Percentiles rank a stretch among this genome's conserved stretches.
phyloP scores from a whole-genome alignment of 2,329 filamentous ascomycete genomes.

The Pseudohalonectria lignicola region DNA sequence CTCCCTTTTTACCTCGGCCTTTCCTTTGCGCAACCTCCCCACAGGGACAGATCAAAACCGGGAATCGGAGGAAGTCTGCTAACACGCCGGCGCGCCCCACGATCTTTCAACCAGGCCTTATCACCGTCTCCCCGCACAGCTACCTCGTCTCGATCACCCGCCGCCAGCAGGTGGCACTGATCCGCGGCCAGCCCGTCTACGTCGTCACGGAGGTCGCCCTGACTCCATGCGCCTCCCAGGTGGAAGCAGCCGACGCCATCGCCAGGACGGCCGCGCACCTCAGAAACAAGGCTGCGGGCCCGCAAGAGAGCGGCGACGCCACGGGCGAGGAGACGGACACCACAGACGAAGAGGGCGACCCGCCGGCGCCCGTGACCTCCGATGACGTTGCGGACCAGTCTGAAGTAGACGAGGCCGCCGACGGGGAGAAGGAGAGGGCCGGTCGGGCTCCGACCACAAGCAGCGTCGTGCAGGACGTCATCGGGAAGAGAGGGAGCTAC shows the following conservation, averaged over 20 bases:
- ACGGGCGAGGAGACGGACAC: slow-evolving; percentile 20
- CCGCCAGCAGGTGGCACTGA: slow-evolving; percentile 79
- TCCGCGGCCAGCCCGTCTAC: slow-evolving; percentile 74
- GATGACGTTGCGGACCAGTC: slow-evolving; percentile 13
- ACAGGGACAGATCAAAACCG: too few species aligned
- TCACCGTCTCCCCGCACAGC: slow-evolving; percentile 69
- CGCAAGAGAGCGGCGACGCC: too few species aligned
- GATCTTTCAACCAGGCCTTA: too few species aligned
- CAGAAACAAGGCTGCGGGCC: slow-evolving; percentile 21
- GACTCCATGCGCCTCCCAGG: slow-evolving; percentile 72
- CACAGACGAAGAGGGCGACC: slow-evolving; percentile 34
- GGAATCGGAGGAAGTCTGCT: too few species aligned
- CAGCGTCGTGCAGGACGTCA: slow-evolving; percentile 73
- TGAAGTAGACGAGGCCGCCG: slow-evolving; percentile 17
- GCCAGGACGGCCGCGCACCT: slow-evolving; percentile 40
- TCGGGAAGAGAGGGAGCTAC: slow-evolving; percentile 71
- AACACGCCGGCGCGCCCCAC: too few species aligned
- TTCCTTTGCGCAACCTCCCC: too few species aligned
- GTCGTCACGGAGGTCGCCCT: slow-evolving; percentile 80
- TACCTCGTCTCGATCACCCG: slow-evolving; percentile 82
- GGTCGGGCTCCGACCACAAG: slow-evolving; percentile 16
- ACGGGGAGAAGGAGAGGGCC: too few species aligned
- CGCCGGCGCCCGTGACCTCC: slow-evolving; percentile 18
- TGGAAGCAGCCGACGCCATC: slow-evolving; percentile 65
- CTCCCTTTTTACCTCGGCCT: too few species aligned